Evolutionary conservation across 306 rosid genomes (phyloP).

Genomic region (Quercus bicolor): DNA sequence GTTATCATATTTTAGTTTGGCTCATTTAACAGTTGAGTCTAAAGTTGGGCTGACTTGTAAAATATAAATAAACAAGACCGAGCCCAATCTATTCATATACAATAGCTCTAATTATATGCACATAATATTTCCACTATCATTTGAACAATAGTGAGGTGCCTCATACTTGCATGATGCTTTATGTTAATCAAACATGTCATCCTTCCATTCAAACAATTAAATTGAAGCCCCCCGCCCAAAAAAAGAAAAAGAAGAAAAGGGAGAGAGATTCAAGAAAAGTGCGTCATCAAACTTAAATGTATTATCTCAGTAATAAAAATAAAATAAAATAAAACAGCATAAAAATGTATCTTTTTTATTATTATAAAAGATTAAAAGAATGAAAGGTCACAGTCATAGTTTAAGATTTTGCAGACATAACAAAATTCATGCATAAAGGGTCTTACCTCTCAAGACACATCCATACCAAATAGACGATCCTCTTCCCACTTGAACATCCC

Average conservation of each 20-base stretch:
- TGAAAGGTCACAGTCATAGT: not conserved
- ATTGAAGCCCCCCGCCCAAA: not conserved
- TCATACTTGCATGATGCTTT: not conserved
- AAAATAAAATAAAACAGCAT: not conserved
- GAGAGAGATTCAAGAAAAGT: not conserved
- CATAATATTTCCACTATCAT: not conserved
- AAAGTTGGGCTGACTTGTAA: too few species aligned
- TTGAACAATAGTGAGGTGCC: not conserved
- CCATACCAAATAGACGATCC: constrained; percentile 97
- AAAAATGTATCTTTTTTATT: not conserved
- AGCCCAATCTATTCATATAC: too few species aligned
- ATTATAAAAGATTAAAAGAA: not conserved
- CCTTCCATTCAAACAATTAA: not conserved
- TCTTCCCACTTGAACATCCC: constrained; percentile 78
- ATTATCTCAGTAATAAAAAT: not conserved
- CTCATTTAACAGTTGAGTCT: too few species aligned
- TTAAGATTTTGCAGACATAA: not conserved
- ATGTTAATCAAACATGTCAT: not conserved
- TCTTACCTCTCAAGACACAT: constrained; percentile 86
- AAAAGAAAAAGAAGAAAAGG: not conserved
- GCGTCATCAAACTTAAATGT: not conserved
- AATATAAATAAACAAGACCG: too few species aligned
- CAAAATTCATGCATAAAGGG: not conserved
- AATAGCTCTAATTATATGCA: too few species aligned
- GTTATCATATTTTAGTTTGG: too few species aligned